phyloP scores from a whole-genome alignment of 2,329 filamentous ascomycete genomes.

The Diplodia seriata region DNA sequence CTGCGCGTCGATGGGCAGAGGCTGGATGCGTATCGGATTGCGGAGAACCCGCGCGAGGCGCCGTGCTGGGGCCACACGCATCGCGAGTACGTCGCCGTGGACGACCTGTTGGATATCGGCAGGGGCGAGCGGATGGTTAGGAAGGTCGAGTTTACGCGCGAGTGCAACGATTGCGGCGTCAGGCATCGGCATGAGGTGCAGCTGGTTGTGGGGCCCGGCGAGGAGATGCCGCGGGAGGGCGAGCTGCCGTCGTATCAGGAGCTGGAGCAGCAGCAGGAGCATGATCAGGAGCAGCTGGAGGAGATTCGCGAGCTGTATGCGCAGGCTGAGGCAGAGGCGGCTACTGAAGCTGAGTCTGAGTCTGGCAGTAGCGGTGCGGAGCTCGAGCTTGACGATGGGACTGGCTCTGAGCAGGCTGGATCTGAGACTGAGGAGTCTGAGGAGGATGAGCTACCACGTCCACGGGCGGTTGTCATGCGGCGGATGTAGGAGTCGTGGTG shows the following conservation, averaged over 20 bases:
- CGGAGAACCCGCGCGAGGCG: not conserved
- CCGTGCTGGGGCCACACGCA: not conserved
- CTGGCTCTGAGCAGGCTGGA: not conserved
- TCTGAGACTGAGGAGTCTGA: not conserved
- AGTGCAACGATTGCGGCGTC: not conserved
- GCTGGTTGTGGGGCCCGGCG: not conserved
- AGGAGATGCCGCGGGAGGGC: not conserved
- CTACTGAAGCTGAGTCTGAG: not conserved
- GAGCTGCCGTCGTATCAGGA: not conserved
- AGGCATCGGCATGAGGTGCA: slow-evolving; percentile 9
- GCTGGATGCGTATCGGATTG: not conserved
- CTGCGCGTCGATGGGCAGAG: not conserved
- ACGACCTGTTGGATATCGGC: not conserved
- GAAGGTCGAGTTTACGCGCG: not conserved
- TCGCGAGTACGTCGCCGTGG: slow-evolving; percentile 9
- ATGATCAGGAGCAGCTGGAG: not conserved
- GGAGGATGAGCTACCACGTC: not conserved
- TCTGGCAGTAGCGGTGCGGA: not conserved
- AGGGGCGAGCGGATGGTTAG: not conserved
- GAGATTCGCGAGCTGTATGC: not conserved
- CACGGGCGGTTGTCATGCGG: not conserved
- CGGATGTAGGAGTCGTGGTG: not conserved
- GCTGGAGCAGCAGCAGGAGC: not conserved
- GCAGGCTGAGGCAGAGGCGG: not conserved
- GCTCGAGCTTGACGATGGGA: too few species aligned